Conservation (phyloP, 495 filamentous ascomycete species). For the Talaromyces thailandensis region DNA sequence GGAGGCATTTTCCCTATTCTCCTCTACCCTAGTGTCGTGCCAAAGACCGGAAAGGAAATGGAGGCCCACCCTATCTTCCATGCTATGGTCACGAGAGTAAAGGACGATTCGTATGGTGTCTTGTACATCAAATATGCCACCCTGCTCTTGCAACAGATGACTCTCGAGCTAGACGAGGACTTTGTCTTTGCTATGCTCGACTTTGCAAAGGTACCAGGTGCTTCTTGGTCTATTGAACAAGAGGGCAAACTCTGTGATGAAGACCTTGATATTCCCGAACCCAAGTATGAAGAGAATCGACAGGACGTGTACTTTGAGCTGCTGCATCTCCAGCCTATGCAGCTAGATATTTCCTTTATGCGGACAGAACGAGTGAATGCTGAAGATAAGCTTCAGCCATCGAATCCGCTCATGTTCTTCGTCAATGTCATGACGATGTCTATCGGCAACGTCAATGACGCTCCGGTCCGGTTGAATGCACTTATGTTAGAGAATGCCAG, state of each 20-base stretch:
- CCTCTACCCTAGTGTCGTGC: conserved; percentile 95
- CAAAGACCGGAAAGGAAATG: conserved; percentile 94
- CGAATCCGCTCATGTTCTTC: conserved; percentile 94
- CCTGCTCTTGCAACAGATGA: conserved; percentile 92
- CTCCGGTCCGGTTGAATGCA: conserved; percentile 84
- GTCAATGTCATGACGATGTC: conserved; percentile 99
- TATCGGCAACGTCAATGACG: conserved; percentile 96
- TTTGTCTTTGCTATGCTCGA: conserved; percentile 94
- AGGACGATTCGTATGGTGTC: conserved; percentile 96
- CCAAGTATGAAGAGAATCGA: conserved; percentile 67
- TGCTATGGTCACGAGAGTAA: conserved; percentile 82
- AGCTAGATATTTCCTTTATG: conserved; percentile 93
- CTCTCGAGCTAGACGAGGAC: conserved; percentile 93
- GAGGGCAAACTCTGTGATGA: conserved; percentile 86
- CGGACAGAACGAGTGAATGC: conserved; percentile 94
- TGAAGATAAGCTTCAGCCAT: conserved; percentile 79
- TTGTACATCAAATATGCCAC: conserved; percentile 98
- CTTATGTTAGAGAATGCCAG: conserved; percentile 93
- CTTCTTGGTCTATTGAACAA: conserved; percentile 77
- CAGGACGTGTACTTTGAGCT: conserved; percentile 98
- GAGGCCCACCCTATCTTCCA: conserved; percentile 94
- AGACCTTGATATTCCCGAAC: conserved; percentile 82
- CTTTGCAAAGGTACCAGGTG: conserved; percentile 88
- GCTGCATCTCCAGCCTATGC: conserved; percentile 94
- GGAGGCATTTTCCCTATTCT: conserved; percentile 97